Evolutionary conservation across 2,329 filamentous ascomycete genomes (phyloP).

Genomic region (Fusarium torulosum): DNA sequence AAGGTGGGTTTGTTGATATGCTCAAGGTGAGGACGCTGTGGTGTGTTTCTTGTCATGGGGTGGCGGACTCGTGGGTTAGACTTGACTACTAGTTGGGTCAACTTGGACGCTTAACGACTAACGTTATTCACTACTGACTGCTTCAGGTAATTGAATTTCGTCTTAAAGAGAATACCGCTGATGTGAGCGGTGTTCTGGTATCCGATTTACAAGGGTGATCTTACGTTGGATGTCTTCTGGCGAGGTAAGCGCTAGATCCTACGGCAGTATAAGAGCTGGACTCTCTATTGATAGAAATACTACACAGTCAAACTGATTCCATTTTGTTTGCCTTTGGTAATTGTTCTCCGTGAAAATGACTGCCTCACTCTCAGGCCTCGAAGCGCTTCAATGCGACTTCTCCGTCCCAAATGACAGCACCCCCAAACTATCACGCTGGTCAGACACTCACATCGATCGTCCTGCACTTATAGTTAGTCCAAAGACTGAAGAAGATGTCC

Average conservation of each 20-base stretch:
- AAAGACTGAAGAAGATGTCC: conserved; percentile 48
- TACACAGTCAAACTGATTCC: neutral
- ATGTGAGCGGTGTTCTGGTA: neutral
- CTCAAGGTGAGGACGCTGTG: conserved; percentile 32
- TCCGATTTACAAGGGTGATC: neutral
- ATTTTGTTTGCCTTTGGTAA: fast-evolving
- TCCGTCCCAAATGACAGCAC: neutral
- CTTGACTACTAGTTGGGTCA: neutral
- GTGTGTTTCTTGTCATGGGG: conserved; percentile 32
- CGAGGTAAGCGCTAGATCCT: conserved; percentile 26
- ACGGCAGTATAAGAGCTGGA: neutral
- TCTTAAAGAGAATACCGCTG: neutral
- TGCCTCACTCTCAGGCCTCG: neutral
- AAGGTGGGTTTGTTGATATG: conserved; percentile 34
- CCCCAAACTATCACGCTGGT: conserved; percentile 48
- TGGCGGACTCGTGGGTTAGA: conserved; percentile 31
- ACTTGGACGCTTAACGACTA: neutral
- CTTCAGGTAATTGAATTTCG: neutral
- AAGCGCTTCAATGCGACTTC: conserved; percentile 24
- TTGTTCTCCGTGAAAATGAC: conserved; percentile 16
- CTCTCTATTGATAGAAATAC: neutral
- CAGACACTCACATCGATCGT: conserved; percentile 41
- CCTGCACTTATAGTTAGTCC: conserved; percentile 51
- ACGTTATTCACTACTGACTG: neutral
- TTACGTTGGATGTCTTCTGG: conserved; percentile 7